Evolutionary conservation across 2,329 filamentous ascomycete genomes (phyloP), one percentile per base, ranked within the genome.

Genomic region (Hirsutella minnesotensis): DNA sequence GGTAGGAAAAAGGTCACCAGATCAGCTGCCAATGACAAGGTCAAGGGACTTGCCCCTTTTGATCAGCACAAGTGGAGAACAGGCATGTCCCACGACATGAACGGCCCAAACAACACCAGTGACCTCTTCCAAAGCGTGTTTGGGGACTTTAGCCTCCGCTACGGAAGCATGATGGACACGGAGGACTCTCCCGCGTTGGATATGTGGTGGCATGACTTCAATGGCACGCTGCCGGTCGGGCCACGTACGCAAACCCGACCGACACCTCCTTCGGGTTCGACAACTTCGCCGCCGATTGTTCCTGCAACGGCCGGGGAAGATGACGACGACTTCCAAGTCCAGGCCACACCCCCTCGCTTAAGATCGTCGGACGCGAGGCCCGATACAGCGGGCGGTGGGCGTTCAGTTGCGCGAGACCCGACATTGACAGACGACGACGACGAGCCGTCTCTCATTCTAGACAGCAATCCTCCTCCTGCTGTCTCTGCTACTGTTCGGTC

Each of bases 41-140:
- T 79, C 9, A 70, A 66, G 30, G 74, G 73, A 0, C 63, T 79
- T 4, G 70, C 67, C 0, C 63, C 66, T 1, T 77, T 78, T 47
- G 52, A 64, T 19, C 56, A 62, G 42, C 46, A 46, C 1, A 55
- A 56, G 3, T 74, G 72, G 64, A 62, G 55, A 43, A 46, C 49
- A 3, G 52, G 56, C 22, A 46, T 60, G 24, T 46, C 47, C 10
- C 44, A 48, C 16, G 44, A 50, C 3, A 49, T 49, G 7, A 46
- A 60, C 22, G 46, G 38, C 9, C 53, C 61, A 8, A 49, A 49
- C n/a, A 60, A 64, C 35, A 46, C 65, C 1, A 41, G 53, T 3
- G 51, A 58, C 13, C 55, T 75, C n/a, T 47, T 73, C 3, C 50
- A 59, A 2, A 49, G 56, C 21, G 67, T 68, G 1, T 73, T 74